Conservation (phyloP, 176 grass and related monocot genomes). For the Triticum monococcum region DNA sequence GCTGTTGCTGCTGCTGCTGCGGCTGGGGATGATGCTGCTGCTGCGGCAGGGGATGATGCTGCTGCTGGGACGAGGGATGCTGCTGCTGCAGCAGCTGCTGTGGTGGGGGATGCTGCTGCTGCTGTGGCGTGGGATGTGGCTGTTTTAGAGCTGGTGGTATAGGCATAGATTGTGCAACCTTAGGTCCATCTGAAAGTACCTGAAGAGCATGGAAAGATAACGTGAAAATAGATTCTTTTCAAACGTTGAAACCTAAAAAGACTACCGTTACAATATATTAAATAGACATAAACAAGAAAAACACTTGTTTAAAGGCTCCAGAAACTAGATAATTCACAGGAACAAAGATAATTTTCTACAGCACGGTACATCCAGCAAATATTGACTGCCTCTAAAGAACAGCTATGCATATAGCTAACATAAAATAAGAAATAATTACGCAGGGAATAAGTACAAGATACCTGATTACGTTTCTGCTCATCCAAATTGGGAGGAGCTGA, state of each 20-base stretch:
- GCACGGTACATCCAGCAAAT: neutral
- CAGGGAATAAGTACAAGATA: slow-evolving; percentile 25
- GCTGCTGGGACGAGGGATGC: slow-evolving; percentile 12
- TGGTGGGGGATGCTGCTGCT: neutral
- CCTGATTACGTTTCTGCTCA: slow-evolving; percentile 91
- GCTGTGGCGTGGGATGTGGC: slow-evolving; percentile 26
- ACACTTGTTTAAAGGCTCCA: neutral
- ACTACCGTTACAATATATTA: neutral
- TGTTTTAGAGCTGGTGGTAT: slow-evolving; percentile 54
- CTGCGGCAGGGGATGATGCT: slow-evolving; percentile 14
- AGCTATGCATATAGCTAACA: slow-evolving; percentile 7
- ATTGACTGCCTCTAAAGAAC: neutral
- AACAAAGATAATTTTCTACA: neutral
- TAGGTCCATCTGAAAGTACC: slow-evolving; percentile 45
- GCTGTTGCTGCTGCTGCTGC: neutral
- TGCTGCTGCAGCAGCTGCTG: neutral
- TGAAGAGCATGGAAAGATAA: slow-evolving; percentile 30
- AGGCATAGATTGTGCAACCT: slow-evolving; percentile 36
- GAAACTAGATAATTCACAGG: neutral
- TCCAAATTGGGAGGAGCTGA: slow-evolving; percentile 97
- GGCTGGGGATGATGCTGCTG: neutral
- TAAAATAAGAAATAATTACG: neutral
- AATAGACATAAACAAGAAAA: neutral
- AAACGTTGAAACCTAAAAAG: neutral
- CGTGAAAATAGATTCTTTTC: slow-evolving; percentile 16